Percentiles rank a stretch among this genome's conserved stretches.
phyloP scores from a whole-genome alignment of 225 moss, liverwort and hornwort species.

The Physcomitrellopsis africana region DNA sequence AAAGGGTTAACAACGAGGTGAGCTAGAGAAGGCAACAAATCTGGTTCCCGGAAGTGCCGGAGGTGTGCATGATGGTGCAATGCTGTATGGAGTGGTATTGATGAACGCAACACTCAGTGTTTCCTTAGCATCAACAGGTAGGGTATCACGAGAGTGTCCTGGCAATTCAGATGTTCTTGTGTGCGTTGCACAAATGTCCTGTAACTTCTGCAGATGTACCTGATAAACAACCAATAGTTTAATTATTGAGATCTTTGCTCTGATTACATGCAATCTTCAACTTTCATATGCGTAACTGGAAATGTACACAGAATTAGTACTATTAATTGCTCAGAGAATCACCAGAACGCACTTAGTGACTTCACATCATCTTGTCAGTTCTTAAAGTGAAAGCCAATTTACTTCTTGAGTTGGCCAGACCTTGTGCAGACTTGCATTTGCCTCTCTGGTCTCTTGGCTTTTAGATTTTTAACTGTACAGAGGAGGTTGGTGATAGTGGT shows the following conservation, averaged over 20 bases:
- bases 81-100: neutral
- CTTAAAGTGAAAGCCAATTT: neutral
- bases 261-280: neutral
- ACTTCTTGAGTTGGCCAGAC: neutral
- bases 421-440: constrained; percentile 4
- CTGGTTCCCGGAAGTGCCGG: constrained; percentile 30
- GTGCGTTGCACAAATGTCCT: constrained; percentile 36
- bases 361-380: constrained; percentile 21
- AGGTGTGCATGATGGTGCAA: constrained; percentile 41
- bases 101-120: constrained; percentile 32
- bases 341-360: constrained; percentile 14
- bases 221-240: neutral
- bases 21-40: constrained; percentile 28
- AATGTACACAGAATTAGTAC: constrained; percentile 5
- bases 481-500: constrained; percentile 12
- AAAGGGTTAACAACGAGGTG: constrained; percentile 30
- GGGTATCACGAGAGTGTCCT: constrained; percentile 32
- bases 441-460: neutral
- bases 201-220: neutral
- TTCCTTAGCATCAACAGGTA: constrained; percentile 32
- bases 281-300: neutral
- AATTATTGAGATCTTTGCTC: neutral
- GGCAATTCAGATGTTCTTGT: constrained; percentile 28
- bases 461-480: neutral
- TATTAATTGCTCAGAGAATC: constrained; percentile 29